Evolutionary conservation across 768 basidiomycete species (phyloP).

Genomic region (Lactarius indigo): DNA sequence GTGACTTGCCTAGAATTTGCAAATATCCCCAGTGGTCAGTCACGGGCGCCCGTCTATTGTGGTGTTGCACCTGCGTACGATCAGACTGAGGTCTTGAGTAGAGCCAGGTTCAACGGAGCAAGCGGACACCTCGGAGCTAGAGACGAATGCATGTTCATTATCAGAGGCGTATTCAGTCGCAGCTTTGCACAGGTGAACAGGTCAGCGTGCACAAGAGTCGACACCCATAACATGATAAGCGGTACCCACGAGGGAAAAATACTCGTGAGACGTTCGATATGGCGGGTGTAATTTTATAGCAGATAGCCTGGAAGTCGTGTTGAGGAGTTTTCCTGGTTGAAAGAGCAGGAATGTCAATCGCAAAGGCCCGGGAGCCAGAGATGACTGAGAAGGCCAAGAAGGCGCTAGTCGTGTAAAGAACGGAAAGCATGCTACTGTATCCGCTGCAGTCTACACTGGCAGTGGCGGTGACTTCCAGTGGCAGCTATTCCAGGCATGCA

Average conservation of each 20-base stretch:
- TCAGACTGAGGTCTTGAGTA: neutral
- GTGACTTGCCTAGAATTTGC: neutral
- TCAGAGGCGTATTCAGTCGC: neutral
- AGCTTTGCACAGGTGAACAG: neutral
- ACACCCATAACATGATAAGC: neutral
- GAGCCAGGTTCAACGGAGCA: slow-evolving; percentile 1
- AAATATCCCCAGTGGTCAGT: neutral
- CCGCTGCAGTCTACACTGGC: neutral
- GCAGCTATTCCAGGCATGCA: neutral
- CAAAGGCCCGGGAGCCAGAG: neutral
- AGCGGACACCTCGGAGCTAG: neutral
- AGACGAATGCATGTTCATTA: neutral
- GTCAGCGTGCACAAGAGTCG: neutral
- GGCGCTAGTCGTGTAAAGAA: neutral
- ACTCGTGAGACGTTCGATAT: slow-evolving; percentile 11
- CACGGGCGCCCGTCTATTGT: too few relatives aligned
- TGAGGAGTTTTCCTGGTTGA: neutral
- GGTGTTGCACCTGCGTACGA: neutral
- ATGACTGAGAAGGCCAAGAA: neutral
- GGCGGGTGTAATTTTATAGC: neutral
- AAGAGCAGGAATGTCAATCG: neutral
- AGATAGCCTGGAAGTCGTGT: neutral
- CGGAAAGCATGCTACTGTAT: neutral
- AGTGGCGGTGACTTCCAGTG: too few relatives aligned
- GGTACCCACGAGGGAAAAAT: neutral